Evolutionary conservation across 2,329 filamentous ascomycete genomes (phyloP).

Genomic region (Penicillium sp.): DNA sequence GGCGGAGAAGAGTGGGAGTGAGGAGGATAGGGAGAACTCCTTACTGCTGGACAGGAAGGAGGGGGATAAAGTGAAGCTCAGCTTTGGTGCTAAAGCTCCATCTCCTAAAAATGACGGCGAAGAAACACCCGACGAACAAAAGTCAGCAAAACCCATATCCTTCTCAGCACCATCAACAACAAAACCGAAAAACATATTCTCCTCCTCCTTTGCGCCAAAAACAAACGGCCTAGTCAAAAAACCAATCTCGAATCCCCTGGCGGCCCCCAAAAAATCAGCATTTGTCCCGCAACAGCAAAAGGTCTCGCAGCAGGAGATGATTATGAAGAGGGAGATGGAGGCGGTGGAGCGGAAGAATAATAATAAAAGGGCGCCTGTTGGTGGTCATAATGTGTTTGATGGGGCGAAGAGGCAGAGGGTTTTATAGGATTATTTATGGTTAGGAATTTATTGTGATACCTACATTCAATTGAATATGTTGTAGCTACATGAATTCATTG

Average conservation of each 20-base stretch:
- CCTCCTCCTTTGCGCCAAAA: conserved; percentile 54
- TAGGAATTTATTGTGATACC: not conserved
- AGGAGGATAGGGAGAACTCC: conserved; percentile 53
- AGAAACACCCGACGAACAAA: not conserved
- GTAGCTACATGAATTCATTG: too few species aligned
- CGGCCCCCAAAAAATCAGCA: conserved; percentile 60
- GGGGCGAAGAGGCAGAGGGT: conserved; percentile 34
- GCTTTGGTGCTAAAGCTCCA: conserved; percentile 49
- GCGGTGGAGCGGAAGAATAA: conserved; percentile 59
- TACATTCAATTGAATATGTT: too few species aligned
- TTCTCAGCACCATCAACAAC: not conserved
- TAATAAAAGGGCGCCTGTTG: not conserved
- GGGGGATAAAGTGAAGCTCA: conserved; percentile 72
- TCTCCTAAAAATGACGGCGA: conserved; percentile 17
- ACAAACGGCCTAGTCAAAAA: conserved; percentile 61
- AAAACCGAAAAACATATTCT: conserved; percentile 13
- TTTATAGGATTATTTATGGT: conserved; percentile 18
- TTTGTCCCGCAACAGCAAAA: conserved; percentile 64
- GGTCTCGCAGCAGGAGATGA: conserved; percentile 82
- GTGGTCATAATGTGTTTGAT: conserved; percentile 19
- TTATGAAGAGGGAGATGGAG: conserved; percentile 73
- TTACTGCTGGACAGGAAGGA: conserved; percentile 52
- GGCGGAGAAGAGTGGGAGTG: not conserved
- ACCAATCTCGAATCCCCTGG: conserved; percentile 60
- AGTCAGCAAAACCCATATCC: conserved; percentile 1